phyloP scores from a whole-genome alignment of 768 basidiomycete genomes.

The Cytidiella melzeri region DNA sequence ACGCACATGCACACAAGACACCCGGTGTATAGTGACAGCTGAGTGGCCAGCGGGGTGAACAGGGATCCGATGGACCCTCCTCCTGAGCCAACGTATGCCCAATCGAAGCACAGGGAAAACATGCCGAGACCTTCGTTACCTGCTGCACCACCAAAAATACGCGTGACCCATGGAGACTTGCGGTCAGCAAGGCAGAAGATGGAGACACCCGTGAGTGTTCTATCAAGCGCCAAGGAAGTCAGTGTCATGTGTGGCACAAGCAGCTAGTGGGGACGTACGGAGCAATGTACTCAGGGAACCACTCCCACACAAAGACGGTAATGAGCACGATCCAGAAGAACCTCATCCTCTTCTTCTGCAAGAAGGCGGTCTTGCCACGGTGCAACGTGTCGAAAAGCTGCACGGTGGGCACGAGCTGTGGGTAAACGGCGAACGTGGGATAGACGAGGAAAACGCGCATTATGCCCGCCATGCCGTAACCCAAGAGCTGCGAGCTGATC shows the following conservation, averaged over 20 bases:
- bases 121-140: slow-evolving; percentile 58
- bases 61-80: slow-evolving; percentile 39
- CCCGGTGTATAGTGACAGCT: slow-evolving; percentile 12
- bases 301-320: slow-evolving; percentile 38
- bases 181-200: slow-evolving; percentile 50
- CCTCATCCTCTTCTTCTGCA: slow-evolving; percentile 29
- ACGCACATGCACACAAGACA: slow-evolving; percentile 29
- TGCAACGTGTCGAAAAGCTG: slow-evolving; percentile 40
- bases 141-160: slow-evolving; percentile 55
- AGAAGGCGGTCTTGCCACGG: slow-evolving; percentile 31
- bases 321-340: slow-evolving; percentile 31
- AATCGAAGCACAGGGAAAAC: slow-evolving; percentile 52
- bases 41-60: slow-evolving; percentile 20
- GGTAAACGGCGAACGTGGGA: slow-evolving; percentile 42
- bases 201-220: slow-evolving; percentile 53
- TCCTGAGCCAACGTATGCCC: slow-evolving; percentile 47
- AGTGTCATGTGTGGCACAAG: too few relatives aligned
- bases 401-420: slow-evolving; percentile 31
- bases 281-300: slow-evolving; percentile 31
- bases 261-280: slow-evolving; percentile 10
- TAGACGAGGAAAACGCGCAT: slow-evolving; percentile 47
- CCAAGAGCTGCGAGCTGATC: slow-evolving; percentile 25
- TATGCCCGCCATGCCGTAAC: slow-evolving; percentile 27
- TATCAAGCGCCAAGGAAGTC: slow-evolving; percentile 7
- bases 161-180: slow-evolving; percentile 42